phyloP scores from a whole-genome alignment of 1,284 basidiomycete genomes.

The Pterulicium gracile region DNA sequence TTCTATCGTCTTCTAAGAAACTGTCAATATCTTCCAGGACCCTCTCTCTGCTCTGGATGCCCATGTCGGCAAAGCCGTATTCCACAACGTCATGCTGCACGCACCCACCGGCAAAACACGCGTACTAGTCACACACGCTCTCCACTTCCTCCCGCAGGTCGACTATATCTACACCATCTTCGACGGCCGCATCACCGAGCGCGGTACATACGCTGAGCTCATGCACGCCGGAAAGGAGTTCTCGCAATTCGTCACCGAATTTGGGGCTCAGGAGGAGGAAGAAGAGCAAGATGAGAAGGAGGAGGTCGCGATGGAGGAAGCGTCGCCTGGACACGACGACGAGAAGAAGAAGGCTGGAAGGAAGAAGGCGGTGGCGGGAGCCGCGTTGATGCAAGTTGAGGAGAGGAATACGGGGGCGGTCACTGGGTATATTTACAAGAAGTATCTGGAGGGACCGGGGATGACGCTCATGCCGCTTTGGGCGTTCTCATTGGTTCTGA shows the following conservation, averaged over 20 bases:
- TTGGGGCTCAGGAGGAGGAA: slow-evolving; percentile 33
- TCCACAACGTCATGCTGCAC: slow-evolving; percentile 73
- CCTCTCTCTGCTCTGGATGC: slow-evolving; percentile 75
- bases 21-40: slow-evolving; percentile 30
- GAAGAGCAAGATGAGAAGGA: slow-evolving; percentile 15
- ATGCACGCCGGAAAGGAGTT: slow-evolving; percentile 61
- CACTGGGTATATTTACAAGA: slow-evolving; percentile 35
- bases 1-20: not conserved
- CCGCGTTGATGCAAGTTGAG: slow-evolving; percentile 53
- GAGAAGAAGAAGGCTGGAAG: slow-evolving; percentile 19
- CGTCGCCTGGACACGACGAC: slow-evolving; percentile 22
- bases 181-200: slow-evolving; percentile 68
- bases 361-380: slow-evolving; percentile 27
- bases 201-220: slow-evolving; percentile 65
- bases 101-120: slow-evolving; percentile 59
- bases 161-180: slow-evolving; percentile 65
- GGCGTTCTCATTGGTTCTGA: slow-evolving; percentile 35
- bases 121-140: slow-evolving; percentile 74
- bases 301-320: slow-evolving; percentile 15
- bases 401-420: slow-evolving; percentile 55
- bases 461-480: slow-evolving; percentile 41
- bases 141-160: slow-evolving; percentile 73
- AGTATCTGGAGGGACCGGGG: slow-evolving; percentile 40
- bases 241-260: slow-evolving; percentile 57
- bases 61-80: slow-evolving; percentile 80